A percentile compares a stretch with the other conserved stretches of the same genome.
These are phyloP conservation scores for Tolypocladium endophyticum DNA, from an alignment of 2,329 filamentous ascomycete species.

Conservation along the genomic window DNA sequence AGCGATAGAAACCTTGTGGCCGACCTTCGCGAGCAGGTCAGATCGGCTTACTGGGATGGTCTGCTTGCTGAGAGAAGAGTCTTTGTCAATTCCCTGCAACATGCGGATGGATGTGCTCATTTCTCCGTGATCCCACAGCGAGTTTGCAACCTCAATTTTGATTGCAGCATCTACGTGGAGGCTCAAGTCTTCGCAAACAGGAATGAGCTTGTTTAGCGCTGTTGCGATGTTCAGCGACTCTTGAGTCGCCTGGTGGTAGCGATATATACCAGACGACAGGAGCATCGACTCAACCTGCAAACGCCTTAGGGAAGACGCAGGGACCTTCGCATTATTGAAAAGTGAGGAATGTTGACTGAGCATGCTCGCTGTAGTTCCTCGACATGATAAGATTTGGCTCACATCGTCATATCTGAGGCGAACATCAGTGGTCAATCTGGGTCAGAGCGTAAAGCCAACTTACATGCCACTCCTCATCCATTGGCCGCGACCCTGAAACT, in stretches of 20 bases:
- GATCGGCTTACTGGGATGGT: slow-evolving; percentile 62
- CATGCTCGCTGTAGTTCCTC: slow-evolving; percentile 72
- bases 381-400: slow-evolving; percentile 68
- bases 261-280: slow-evolving; percentile 62
- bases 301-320: slow-evolving; percentile 52
- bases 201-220: slow-evolving; percentile 67
- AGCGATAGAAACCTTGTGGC: slow-evolving; percentile 80
- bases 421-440: slow-evolving; percentile 3
- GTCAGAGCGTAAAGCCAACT: slow-evolving; percentile 15
- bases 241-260: slow-evolving; percentile 72
- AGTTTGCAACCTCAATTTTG: slow-evolving; percentile 74
- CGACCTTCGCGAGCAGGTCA: slow-evolving; percentile 77
- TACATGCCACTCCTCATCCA: slow-evolving; percentile 83
- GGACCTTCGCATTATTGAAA: slow-evolving; percentile 48
- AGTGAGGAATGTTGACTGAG: slow-evolving; percentile 61
- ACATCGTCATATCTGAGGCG: slow-evolving; percentile 59
- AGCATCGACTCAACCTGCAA: slow-evolving; percentile 71
- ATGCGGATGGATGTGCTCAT: slow-evolving; percentile 81
- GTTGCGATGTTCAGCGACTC: slow-evolving; percentile 82
- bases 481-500: slow-evolving; percentile 52
- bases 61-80: slow-evolving; percentile 54
- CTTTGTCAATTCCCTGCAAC: slow-evolving; percentile 60
- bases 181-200: slow-evolving; percentile 57
- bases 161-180: slow-evolving; percentile 68
- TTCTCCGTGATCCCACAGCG: slow-evolving; percentile 91